Evolutionary conservation across 306 rosid species (phyloP), one percentile per base, ranked within the genome.

Genomic region (Elaeagnus macrophylla): DNA sequence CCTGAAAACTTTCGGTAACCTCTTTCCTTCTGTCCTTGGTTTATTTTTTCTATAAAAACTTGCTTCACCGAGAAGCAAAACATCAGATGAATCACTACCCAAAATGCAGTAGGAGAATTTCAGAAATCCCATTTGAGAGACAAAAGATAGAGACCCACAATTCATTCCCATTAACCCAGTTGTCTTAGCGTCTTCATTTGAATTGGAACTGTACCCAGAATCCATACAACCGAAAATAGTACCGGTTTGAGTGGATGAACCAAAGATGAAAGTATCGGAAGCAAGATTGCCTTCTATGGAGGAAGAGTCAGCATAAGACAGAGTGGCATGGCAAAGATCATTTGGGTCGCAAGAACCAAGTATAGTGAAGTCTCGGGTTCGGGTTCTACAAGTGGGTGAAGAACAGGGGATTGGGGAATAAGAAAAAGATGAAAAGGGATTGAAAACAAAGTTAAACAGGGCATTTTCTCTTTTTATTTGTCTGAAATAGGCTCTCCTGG

Each of bases 141-240:
- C 72, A 37, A 85, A 82, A 7, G 97, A 89, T 10, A 89, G 67
- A 0, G 93, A 78, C 9, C 95, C 95, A 0, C 86, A 84, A 74
- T 89, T 89, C 89, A 89, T 71, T 20, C 97, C 97, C 81, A 89
- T 78, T 48, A 89, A 52, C 52, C 95, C 95, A 12, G 93, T 82
- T 17, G 83, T 89, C 39, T 80, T 89, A 1, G 95, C 71, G 54
- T 89, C 97, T 36, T 85, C 95, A 0, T 82, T 66, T 12, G 86
- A 11, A 73, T 80, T 85, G 18, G 95, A 80, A 37, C 86, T 89
- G 73, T 66, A 85, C 44, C 81, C 86, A 69, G 86, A 64, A 45
- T 78, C 93, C 93, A 89, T 89, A 52, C 95, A 89, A 35, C 95
- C 97, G 71, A 89, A 89, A 1, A 77, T 37, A 0, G 72, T 72